Conservation (phyloP, 2,329 filamentous ascomycete species). For the Sporothrix mexicana region DNA sequence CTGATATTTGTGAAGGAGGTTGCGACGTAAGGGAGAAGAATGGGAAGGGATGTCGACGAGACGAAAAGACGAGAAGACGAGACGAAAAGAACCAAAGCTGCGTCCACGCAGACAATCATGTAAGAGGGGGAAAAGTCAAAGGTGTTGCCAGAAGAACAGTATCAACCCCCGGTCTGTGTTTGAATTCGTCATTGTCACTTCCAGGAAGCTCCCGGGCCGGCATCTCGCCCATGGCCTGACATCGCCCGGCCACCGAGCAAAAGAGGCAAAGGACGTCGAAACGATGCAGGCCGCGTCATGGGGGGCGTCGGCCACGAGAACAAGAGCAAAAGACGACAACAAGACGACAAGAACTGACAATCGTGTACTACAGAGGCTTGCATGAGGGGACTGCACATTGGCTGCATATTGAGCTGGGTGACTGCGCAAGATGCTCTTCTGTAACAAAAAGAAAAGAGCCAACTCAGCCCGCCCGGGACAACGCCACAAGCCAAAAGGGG, state of each 20-base stretch:
- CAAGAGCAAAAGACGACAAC: not conserved
- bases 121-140: not conserved
- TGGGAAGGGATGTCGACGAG: not conserved
- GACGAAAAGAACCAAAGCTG: too few species aligned
- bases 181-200: too few species aligned
- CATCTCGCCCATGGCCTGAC: not conserved
- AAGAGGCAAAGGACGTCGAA: too few species aligned
- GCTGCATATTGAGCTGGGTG: too few species aligned
- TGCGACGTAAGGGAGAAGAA: constrained; percentile 11
- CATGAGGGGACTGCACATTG: too few species aligned
- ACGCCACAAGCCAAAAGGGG: not conserved
- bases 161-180: too few species aligned
- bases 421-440: too few species aligned
- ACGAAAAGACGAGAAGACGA: not conserved
- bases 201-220: not conserved
- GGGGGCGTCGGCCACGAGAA: not conserved
- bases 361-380: not conserved
- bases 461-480: not conserved
- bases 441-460: not conserved
- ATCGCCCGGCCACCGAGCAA: not conserved
- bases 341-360: not conserved
- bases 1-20: not conserved
- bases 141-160: not conserved
- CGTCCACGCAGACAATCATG: too few species aligned
- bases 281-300: constrained; percentile 29